Conservation (phyloP, 2,329 filamentous ascomycete genomes). For the Sporothrix protearum region DNA sequence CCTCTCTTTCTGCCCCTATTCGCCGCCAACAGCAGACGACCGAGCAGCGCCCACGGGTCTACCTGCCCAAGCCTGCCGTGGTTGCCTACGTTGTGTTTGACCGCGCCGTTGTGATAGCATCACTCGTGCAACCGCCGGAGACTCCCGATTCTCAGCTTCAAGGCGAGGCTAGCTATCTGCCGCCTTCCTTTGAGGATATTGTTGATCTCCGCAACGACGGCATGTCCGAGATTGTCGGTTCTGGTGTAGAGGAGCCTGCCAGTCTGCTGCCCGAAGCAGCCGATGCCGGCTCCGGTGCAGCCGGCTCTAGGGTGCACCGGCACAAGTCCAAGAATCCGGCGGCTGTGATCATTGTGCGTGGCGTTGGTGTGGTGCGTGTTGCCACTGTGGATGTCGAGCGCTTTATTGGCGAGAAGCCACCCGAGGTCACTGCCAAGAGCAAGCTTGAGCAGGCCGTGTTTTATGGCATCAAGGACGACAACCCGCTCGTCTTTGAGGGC, state of each 20-base stretch:
- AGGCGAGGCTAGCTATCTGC: conserved; percentile 57
- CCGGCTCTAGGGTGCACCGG: conserved; percentile 43
- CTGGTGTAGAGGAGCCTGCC: conserved; percentile 60
- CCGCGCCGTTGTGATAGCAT: conserved; percentile 72
- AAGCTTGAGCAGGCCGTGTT: conserved; percentile 95
- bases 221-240: conserved; percentile 60
- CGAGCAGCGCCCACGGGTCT: conserved; percentile 57
- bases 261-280: conserved; percentile 35
- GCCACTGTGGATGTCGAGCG: conserved; percentile 57
- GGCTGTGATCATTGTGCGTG: conserved; percentile 59
- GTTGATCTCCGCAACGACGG: conserved; percentile 70
- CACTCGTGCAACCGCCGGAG: conserved; percentile 63
- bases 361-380: conserved; percentile 59
- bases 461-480: conserved; percentile 76
- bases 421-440: conserved; percentile 72
- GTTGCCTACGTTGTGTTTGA: conserved; percentile 81
- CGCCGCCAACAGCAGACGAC: conserved; percentile 38
- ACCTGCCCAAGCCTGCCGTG: conserved; percentile 73
- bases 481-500: conserved; percentile 79
- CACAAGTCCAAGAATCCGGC: conserved; percentile 60
- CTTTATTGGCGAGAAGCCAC: conserved; percentile 56
- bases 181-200: conserved; percentile 76
- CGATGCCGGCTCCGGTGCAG: conserved; percentile 9
- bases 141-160: conserved; percentile 74
- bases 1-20: conserved; percentile 55